phyloP scores from a whole-genome alignment of 106 monocot species.

The Dioscorea zingiberensis region DNA sequence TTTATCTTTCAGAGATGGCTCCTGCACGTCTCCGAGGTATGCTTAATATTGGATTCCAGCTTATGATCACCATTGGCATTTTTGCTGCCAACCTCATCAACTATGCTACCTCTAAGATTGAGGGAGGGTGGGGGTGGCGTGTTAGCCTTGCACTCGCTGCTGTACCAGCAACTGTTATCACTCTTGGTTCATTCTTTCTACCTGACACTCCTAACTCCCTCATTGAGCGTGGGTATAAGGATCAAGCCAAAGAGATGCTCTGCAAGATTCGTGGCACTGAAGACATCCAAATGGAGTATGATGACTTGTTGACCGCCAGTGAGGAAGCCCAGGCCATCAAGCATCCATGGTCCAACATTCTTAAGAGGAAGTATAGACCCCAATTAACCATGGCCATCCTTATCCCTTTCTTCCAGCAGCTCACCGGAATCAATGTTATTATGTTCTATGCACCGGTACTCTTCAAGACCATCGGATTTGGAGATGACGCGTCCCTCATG shows the following conservation, averaged over 20 bases:
- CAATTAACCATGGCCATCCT: conserved; percentile 4
- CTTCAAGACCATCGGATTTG: conserved; percentile 8
- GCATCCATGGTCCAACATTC: conserved; percentile 6
- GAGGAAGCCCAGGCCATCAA: conserved; percentile 1
- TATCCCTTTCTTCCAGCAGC: not conserved
- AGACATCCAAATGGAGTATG: conserved; percentile 1
- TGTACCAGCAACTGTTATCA: not conserved
- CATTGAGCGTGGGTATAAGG: not conserved
- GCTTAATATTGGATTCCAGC: conserved; percentile 1
- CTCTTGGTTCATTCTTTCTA: not conserved
- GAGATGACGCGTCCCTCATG: not conserved
- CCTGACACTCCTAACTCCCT: conserved; percentile 1
- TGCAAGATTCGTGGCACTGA: conserved; percentile 2
- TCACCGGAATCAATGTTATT: conserved; percentile 11
- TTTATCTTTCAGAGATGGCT: not conserved
- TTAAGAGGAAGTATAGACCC: conserved; percentile 3
- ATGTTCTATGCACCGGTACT: conserved; percentile 12
- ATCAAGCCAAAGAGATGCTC: not conserved
- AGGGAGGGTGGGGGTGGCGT: not conserved
- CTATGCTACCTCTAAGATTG: not conserved
- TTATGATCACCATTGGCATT: not conserved
- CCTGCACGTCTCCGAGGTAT: conserved; percentile 1
- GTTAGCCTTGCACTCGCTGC: not conserved
- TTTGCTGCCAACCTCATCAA: not conserved
- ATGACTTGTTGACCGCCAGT: conserved; percentile 2